Conservation (phyloP, 306 rosid genomes). For the barrel medic (Medicago truncatula) region DNA sequence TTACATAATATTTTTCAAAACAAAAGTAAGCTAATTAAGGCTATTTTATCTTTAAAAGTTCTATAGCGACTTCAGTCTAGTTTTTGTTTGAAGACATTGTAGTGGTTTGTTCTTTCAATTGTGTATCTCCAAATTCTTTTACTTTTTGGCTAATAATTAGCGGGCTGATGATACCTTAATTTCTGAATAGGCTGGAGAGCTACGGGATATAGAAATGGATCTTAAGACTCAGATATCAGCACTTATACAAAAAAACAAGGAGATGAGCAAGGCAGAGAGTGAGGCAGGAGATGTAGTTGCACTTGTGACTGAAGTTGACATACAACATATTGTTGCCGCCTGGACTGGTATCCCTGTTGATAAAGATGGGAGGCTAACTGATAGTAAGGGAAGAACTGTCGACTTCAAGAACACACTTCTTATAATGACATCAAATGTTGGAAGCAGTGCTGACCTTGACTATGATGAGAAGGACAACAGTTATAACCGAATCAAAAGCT, state of each 20-base stretch:
- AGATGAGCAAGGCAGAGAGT: conserved; percentile 94
- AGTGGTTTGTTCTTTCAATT: conserved; percentile 29
- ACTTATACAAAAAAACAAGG: conserved; percentile 84
- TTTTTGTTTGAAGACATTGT: conserved; percentile 15
- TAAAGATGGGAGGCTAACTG: conserved; percentile 94
- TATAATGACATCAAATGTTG: conserved; percentile 96
- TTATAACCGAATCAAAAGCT: conserved; percentile 86
- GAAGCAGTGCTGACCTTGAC: conserved; percentile 93
- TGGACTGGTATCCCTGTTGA: conserved; percentile 99
- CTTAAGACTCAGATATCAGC: conserved; percentile 84
- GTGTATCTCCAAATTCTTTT: conserved; percentile 1
- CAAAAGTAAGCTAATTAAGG: neutral
- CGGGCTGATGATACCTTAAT: conserved; percentile 27
- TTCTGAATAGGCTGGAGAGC: conserved; percentile 98
- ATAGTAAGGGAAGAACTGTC: conserved; percentile 95
- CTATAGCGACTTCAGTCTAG: neutral
- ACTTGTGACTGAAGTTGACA: conserved; percentile 84
- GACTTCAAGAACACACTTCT: conserved; percentile 96
- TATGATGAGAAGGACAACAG: conserved; percentile 94
- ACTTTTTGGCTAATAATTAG: conserved; percentile 18
- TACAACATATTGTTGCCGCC: conserved; percentile 84
- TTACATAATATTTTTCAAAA: neutral
- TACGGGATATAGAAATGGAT: conserved; percentile 94
- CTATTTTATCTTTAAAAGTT: neutral
- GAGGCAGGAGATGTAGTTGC: conserved; percentile 93